Conservation (phyloP, 2,329 filamentous ascomycete species). For the Clonostachys rhizophaga region DNA sequence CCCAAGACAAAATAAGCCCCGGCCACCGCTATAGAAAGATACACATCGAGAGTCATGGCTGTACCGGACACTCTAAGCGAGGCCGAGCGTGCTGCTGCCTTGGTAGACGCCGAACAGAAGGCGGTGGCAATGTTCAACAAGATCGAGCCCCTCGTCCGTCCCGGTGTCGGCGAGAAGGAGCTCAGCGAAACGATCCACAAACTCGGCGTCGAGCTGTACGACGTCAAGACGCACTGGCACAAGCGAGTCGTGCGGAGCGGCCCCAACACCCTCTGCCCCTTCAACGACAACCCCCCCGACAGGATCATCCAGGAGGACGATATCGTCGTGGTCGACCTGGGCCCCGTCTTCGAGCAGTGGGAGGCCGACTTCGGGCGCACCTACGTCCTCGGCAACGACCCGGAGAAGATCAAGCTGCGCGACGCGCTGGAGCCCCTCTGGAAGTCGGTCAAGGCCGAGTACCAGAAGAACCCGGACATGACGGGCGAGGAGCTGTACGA, state of each 20-base stretch:
- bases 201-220: conserved; percentile 16
- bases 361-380: conserved; percentile 50
- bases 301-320: conserved; percentile 40
- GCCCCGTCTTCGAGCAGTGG: conserved; percentile 46
- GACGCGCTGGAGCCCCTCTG: conserved; percentile 41
- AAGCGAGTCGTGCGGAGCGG: conserved; percentile 45
- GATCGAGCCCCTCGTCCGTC: conserved; percentile 38
- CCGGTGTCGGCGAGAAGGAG: conserved; percentile 39
- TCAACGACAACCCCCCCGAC: conserved; percentile 42
- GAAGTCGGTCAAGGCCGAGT: conserved; percentile 34
- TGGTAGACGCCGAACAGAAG: conserved; percentile 39
- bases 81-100: conserved; percentile 21
- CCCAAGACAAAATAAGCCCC: too few relatives aligned
- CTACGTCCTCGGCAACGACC: conserved; percentile 34
- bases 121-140: conserved; percentile 38
- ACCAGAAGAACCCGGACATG: conserved; percentile 31
- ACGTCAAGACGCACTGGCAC: conserved; percentile 45
- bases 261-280: conserved; percentile 41
- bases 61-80: too few relatives aligned
- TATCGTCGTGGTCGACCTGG: conserved; percentile 45
- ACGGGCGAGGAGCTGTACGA: conserved; percentile 40
- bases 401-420: conserved; percentile 38
- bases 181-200: conserved; percentile 41
- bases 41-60: too few relatives aligned
- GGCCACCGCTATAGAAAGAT: too few relatives aligned